These are phyloP conservation scores for Phytophthora brassicae DNA, from an alignment of 352 stramenopile genomes.

Conservation along the genomic window DNA sequence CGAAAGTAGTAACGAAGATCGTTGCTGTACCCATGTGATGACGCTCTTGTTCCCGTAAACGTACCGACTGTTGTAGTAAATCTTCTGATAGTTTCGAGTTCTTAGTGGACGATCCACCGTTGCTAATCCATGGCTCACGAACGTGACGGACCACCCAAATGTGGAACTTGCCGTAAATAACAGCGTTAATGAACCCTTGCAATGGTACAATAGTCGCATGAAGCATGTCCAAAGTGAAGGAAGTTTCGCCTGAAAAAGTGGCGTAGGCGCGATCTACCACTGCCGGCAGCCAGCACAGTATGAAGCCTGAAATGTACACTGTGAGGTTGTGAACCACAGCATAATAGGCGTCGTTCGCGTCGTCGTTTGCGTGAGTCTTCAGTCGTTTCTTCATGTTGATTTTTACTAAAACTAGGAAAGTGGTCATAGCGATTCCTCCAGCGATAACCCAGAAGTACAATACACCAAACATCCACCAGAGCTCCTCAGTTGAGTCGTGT, in stretches of 20 bases:
- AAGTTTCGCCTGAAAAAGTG: conserved; percentile 54
- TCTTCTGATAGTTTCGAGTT: conserved; percentile 53
- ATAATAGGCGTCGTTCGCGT: conserved; percentile 76
- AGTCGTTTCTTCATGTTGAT: conserved; percentile 78
- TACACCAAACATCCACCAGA: conserved; percentile 73
- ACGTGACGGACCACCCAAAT: conserved; percentile 75
- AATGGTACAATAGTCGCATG: conserved; percentile 80
- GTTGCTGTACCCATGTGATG: conserved; percentile 68
- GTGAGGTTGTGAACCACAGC: conserved; percentile 83
- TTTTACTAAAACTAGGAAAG: conserved; percentile 75
- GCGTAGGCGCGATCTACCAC: conserved; percentile 67
- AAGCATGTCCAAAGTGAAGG: conserved; percentile 66
- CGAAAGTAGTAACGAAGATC: conserved; percentile 83
- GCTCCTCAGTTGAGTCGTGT: conserved; percentile 42
- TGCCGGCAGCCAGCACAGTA: conserved; percentile 77
- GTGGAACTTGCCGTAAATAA: conserved; percentile 88
- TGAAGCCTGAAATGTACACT: conserved; percentile 78
- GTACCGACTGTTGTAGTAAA: conserved; percentile 34
- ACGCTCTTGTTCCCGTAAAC: conserved; percentile 46
- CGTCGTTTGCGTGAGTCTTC: conserved; percentile 71
- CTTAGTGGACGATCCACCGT: conserved; percentile 31
- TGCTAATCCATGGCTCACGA: conserved; percentile 38
- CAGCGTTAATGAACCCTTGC: conserved; percentile 82
- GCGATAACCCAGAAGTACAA: conserved; percentile 81
- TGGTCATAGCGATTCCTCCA: conserved; percentile 51